These are phyloP conservation scores for Kazachstania sp. DNA, from an alignment of 1,139 yeast species.

Conservation along the genomic window DNA sequence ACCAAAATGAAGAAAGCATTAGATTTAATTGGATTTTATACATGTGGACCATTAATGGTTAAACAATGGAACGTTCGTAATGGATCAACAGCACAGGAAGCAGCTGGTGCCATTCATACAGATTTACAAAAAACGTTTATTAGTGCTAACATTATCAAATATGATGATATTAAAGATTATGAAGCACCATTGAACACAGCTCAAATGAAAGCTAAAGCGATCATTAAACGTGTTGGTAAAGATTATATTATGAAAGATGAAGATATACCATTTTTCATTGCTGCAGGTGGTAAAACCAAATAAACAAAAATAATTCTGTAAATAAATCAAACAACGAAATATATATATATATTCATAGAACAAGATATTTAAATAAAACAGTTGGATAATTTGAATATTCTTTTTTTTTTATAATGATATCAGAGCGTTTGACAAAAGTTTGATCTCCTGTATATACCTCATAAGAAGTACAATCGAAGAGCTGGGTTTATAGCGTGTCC, in stretches of 20 bases:
- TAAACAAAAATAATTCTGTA: slow-evolving; percentile 2
- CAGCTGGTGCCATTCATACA: slow-evolving; percentile 90
- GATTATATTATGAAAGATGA: slow-evolving; percentile 69
- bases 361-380: background rate
- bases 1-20: slow-evolving; percentile 59
- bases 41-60: slow-evolving; percentile 85
- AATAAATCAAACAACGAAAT: background rate
- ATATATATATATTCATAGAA: background rate
- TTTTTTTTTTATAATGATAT: slow-evolving; percentile 12
- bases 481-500: slow-evolving; percentile 43
- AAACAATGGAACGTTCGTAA: slow-evolving; percentile 85
- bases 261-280: slow-evolving; percentile 59
- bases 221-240: slow-evolving; percentile 57
- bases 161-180: slow-evolving; percentile 38
- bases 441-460: slow-evolving; percentile 13
- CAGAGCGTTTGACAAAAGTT: slow-evolving; percentile 36
- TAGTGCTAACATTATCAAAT: slow-evolving; percentile 61
- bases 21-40: slow-evolving; percentile 73
- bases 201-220: slow-evolving; percentile 39
- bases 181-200: slow-evolving; percentile 30
- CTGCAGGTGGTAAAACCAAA: slow-evolving; percentile 36
- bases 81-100: slow-evolving; percentile 79
- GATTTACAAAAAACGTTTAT: slow-evolving; percentile 80
- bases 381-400: background rate
- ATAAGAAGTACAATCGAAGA: slow-evolving; percentile 34